phyloP scores from a whole-genome alignment of 306 rosid genomes.

The Luffa acutangula region DNA sequence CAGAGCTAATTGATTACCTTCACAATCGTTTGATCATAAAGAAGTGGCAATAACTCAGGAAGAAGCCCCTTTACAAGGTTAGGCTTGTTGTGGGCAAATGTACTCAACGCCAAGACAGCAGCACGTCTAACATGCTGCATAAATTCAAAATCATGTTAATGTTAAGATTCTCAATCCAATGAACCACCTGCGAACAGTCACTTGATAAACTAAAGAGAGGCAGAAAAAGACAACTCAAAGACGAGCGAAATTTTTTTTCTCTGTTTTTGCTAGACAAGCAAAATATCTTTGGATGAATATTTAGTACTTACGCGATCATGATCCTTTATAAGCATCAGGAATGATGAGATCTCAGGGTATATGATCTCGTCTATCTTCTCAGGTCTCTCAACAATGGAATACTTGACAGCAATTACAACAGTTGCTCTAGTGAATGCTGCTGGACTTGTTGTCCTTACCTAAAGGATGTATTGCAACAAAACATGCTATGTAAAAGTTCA shows the following conservation, averaged over 20 bases:
- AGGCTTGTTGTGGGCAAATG: slow-evolving; percentile 98
- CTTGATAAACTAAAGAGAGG: neutral
- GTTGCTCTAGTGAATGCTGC: slow-evolving; percentile 98
- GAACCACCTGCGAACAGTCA: neutral
- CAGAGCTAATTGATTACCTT: slow-evolving; percentile 41
- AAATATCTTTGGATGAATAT: neutral
- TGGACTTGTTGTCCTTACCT: slow-evolving; percentile 84
- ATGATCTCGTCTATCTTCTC: slow-evolving; percentile 94
- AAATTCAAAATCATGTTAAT: slow-evolving; percentile 16
- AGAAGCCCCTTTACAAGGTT: slow-evolving; percentile 93
- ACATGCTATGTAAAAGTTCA: neutral
- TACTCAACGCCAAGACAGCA: slow-evolving; percentile 94
- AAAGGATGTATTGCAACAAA: slow-evolving; percentile 6
- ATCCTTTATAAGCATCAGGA: slow-evolving; percentile 95
- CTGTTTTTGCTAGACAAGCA: neutral
- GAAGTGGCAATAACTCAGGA: slow-evolving; percentile 89
- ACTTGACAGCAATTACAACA: slow-evolving; percentile 95
- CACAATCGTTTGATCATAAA: slow-evolving; percentile 91
- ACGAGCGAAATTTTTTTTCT: neutral
- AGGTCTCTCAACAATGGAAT: slow-evolving; percentile 93
- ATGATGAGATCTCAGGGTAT: slow-evolving; percentile 87
- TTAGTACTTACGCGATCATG: slow-evolving; percentile 64
- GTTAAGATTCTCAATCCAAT: neutral
- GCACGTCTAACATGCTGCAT: slow-evolving; percentile 98
- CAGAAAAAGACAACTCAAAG: neutral